phyloP scores from a whole-genome alignment of 208 protist species.

The Herpetomonas tarakana region DNA sequence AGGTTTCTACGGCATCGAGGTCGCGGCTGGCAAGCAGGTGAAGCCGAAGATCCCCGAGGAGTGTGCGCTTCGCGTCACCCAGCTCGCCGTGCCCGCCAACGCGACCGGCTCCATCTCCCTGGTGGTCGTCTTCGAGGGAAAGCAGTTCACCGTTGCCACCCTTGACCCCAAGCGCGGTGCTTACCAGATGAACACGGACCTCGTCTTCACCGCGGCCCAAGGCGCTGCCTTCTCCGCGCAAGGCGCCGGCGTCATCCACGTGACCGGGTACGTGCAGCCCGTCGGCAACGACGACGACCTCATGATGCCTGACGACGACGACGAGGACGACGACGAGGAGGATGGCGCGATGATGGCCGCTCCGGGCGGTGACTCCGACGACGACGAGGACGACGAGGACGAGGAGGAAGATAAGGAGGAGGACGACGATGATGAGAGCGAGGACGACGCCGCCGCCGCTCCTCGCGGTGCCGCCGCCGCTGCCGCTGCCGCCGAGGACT shows the following conservation, averaged over 20 bases:
- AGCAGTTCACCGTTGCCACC: slow-evolving; percentile 87
- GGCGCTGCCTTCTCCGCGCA: slow-evolving; percentile 63
- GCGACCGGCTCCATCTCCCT: slow-evolving; percentile 72
- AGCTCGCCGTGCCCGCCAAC: slow-evolving; percentile 83
- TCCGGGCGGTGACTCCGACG: slow-evolving; percentile 25
- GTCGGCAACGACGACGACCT: slow-evolving; percentile 64
- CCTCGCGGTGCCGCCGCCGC: slow-evolving; percentile 22
- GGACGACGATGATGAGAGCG: slow-evolving; percentile 17
- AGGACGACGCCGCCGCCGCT: slow-evolving; percentile 19
- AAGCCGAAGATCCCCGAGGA: slow-evolving; percentile 84
- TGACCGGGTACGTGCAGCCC: slow-evolving; percentile 86
- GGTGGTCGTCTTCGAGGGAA: slow-evolving; percentile 74
- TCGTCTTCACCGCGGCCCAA: slow-evolving; percentile 85
- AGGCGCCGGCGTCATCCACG: slow-evolving; percentile 71
- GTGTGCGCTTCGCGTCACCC: slow-evolving; percentile 82
- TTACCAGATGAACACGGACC: slow-evolving; percentile 84
- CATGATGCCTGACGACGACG: slow-evolving; percentile 26
- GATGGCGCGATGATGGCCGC: slow-evolving; percentile 21
- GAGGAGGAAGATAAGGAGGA: slow-evolving; percentile 25
- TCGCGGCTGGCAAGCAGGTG: slow-evolving; percentile 65
- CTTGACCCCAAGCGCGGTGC: slow-evolving; percentile 79
- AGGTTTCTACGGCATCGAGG: slow-evolving; percentile 85
- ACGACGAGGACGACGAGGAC: slow-evolving; percentile 45
- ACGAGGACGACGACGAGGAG: slow-evolving; percentile 35
- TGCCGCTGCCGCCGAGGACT: slow-evolving; percentile 25